These are phyloP conservation scores for Euphorbia peplus DNA, from an alignment of 345 rosid species.

Conservation along the genomic window DNA sequence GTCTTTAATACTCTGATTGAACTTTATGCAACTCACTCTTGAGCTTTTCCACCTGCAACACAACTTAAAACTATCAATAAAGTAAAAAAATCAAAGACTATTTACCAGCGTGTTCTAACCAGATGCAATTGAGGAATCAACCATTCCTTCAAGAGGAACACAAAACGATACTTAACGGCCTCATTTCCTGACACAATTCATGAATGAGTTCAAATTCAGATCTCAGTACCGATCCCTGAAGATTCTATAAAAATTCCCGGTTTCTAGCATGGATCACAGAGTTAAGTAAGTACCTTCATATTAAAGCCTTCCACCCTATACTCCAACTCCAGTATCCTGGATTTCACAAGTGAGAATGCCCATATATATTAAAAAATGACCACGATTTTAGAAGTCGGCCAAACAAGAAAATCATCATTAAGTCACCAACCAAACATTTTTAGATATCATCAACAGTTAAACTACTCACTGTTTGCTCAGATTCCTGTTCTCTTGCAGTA, in stretches of 20 bases:
- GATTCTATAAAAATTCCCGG: no score
- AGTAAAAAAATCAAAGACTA: neutral
- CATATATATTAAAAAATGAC: neutral
- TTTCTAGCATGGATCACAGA: neutral
- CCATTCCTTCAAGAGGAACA: no score
- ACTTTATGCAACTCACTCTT: neutral
- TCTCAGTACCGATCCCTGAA: no score
- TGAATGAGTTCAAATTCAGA: no score
- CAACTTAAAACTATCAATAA: neutral
- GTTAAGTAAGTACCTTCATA: conserved; percentile 5
- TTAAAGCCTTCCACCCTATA: neutral
- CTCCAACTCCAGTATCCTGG: conserved; percentile 19
- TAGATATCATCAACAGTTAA: neutral
- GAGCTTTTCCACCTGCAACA: conserved; percentile 15
- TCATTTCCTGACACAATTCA: no score
- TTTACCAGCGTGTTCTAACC: neutral
- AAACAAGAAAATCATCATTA: neutral
- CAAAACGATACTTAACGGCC: no score
- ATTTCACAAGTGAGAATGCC: conserved; percentile 2
- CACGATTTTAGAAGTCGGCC: neutral
- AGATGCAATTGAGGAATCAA: neutral
- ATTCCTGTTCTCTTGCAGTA: conserved; percentile 7
- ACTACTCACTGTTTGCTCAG: conserved; percentile 19
- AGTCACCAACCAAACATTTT: neutral
- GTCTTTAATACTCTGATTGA: neutral